phyloP scores from a whole-genome alignment of 2,329 filamentous ascomycete genomes.

The Stachybotrys chartarum region DNA sequence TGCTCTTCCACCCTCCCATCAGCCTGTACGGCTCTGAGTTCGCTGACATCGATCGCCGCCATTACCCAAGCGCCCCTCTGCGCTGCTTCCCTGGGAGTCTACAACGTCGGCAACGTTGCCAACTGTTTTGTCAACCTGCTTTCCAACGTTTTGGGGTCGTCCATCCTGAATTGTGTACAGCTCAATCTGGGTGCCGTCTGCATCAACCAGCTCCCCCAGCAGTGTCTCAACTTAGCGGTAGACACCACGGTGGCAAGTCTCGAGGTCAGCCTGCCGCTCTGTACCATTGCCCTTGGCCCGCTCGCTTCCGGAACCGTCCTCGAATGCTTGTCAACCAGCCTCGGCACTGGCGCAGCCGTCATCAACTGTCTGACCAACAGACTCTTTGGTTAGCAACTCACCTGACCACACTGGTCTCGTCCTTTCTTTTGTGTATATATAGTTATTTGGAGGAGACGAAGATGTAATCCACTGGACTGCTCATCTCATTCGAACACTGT shows the following conservation, averaged over 20 bases:
- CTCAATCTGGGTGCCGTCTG: background rate
- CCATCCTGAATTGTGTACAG: background rate
- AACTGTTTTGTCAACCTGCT: background rate
- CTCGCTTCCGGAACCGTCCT: background rate
- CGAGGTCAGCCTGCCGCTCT: background rate
- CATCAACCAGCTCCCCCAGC: background rate
- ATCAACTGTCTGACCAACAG: conserved; percentile 4
- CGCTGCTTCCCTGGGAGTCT: background rate
- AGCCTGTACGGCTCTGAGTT: background rate
- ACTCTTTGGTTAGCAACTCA: no score
- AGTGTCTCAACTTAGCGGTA: background rate
- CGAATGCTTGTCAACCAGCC: conserved; percentile 2
- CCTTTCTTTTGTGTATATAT: no score
- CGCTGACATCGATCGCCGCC: background rate
- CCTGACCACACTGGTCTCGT: no score
- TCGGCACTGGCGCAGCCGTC: background rate
- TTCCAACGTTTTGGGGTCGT: background rate
- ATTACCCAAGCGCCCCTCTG: background rate
- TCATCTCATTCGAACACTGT: no score
- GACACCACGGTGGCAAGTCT: background rate
- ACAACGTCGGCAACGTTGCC: background rate
- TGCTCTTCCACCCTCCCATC: background rate
- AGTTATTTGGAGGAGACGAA: no score
- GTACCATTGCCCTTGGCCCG: conserved; percentile 1
- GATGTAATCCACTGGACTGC: no score